These are phyloP conservation scores for Ustilago xerochloae DNA, from an alignment of 1,284 basidiomycete genomes.

Conservation along the genomic window DNA sequence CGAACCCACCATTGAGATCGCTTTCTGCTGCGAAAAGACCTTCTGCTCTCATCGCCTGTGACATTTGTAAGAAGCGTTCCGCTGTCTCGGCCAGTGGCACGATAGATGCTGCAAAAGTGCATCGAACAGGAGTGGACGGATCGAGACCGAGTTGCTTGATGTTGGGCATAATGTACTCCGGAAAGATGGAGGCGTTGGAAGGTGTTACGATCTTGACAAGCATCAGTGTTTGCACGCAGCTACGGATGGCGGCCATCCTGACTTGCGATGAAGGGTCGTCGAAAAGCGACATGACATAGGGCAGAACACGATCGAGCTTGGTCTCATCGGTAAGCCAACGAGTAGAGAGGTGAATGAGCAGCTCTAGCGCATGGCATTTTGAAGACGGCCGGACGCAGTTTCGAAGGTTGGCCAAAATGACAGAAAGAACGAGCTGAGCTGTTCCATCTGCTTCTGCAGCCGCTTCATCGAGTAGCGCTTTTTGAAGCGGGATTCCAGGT, in stretches of 20 bases:
- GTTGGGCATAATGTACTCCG: conserved; percentile 94
- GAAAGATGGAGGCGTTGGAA: conserved; percentile 84
- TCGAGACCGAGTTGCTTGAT: conserved; percentile 84
- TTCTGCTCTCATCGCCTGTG: conserved; percentile 85
- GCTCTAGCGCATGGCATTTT: conserved; percentile 84
- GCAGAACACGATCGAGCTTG: conserved; percentile 91
- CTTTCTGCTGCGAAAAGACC: conserved; percentile 78
- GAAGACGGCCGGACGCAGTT: conserved; percentile 88
- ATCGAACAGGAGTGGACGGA: conserved; percentile 85
- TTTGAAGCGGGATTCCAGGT: conserved; percentile 48
- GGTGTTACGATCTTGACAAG: conserved; percentile 87
- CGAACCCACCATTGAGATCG: conserved; percentile 75
- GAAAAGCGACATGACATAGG: conserved; percentile 87
- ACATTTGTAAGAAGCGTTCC: conserved; percentile 87
- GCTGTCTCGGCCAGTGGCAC: conserved; percentile 85
- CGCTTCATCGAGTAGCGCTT: conserved; percentile 12
- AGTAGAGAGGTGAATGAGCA: conserved; percentile 83
- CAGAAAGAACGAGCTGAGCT: conserved; percentile 81
- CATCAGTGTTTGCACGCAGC: conserved; percentile 84
- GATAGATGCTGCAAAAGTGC: conserved; percentile 87
- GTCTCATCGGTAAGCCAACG: conserved; percentile 89
- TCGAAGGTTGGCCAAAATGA: conserved; percentile 89
- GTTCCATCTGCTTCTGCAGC: conserved; percentile 75
- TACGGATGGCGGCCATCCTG: conserved; percentile 76
- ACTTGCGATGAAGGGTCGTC: conserved; percentile 86